These are phyloP conservation scores for Erodium trifolium DNA, from an alignment of 441 rosid species.

Conservation along the genomic window DNA sequence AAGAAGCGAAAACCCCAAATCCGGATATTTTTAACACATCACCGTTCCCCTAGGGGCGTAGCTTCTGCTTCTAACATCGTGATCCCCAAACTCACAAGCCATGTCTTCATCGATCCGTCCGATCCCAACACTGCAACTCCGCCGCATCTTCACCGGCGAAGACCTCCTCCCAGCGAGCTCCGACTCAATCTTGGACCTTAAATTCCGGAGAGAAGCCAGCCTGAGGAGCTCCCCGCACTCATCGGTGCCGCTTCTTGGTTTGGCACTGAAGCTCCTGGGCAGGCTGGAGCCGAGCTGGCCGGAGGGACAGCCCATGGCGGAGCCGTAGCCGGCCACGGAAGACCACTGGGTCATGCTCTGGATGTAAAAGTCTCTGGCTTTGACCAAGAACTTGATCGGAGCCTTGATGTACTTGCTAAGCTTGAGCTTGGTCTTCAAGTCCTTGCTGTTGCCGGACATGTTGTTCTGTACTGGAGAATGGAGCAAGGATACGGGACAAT, in stretches of 20 bases:
- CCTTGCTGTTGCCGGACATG: slow-evolving; percentile 22
- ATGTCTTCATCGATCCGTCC: slow-evolving; percentile 74
- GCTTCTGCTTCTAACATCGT: slow-evolving; percentile 38
- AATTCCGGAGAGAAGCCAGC: slow-evolving; percentile 38
- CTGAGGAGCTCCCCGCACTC: slow-evolving; percentile 44
- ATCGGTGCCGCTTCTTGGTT: neutral
- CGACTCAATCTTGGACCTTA: slow-evolving; percentile 5
- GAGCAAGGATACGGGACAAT: neutral
- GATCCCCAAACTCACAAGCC: slow-evolving; percentile 39
- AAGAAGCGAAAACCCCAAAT: too few species aligned
- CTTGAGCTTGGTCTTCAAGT: slow-evolving; percentile 24
- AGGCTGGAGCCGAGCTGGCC: slow-evolving; percentile 25
- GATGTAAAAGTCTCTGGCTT: slow-evolving; percentile 47
- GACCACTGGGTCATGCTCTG: slow-evolving; percentile 44
- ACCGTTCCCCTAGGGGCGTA: slow-evolving; percentile 20
- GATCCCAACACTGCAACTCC: slow-evolving; percentile 45
- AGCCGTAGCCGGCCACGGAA: slow-evolving; percentile 24
- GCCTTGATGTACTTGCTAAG: slow-evolving; percentile 31
- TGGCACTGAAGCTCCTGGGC: slow-evolving; percentile 43
- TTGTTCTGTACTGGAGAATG: neutral
- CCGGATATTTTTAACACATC: slow-evolving; percentile 7
- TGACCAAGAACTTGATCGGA: slow-evolving; percentile 36
- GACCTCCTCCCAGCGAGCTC: slow-evolving; percentile 1
- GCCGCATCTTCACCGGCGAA: slow-evolving; percentile 18
- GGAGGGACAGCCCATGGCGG: slow-evolving; percentile 34